Evolutionary conservation across 345 rosid genomes (phyloP), one percentile per base, ranked within the genome.

Genomic region (Sonneratia alba): DNA sequence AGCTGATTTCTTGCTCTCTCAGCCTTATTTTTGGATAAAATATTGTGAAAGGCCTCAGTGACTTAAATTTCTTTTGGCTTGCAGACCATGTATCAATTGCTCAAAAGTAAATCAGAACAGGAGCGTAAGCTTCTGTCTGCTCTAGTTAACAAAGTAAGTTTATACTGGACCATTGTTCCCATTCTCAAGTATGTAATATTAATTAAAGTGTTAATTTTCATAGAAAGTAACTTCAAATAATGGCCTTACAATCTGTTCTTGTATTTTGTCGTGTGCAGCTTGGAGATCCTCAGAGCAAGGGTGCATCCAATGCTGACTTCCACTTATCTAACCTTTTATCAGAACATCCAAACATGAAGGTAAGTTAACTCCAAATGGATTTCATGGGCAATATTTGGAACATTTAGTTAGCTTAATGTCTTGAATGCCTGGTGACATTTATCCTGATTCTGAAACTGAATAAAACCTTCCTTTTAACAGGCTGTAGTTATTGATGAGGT

Each of bases 331-430:
- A 89, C 79, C 96, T 95, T 76, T 82, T 92, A 73, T 87, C 98
- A 3, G 96, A 92, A 61, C 99, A 95, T 81, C 99, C 96, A 78
- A 92, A 90, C 76, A 95, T 95, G 99, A 95, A 90, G 98, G 98
- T 95, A 73, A 21, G 55, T 27, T 38, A 42, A 21, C 18, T 61
- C 21, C 3, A 32, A 13, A 61, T 61, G 10, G 34, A 11, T 22
- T 11, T 27, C 36, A 34, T n/a, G 11, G 6, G 63, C 63, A n/a
- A 57, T n/a, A n/a, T 57, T 57, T n/a, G 10, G n/a, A 21, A n/a
- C 63, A 6, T 22, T 6, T 57, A 7, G 63, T n/a, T 11, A n/a
- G 59, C 59, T 57, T n/a, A 57, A n/a, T 57, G 21, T 57, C 63
- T 5, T 62, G 66, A 27, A 24, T 61, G 66, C 66, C 27, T 27